A percentile compares a stretch with the other conserved stretches of the same genome.
Evolutionary conservation across 179 eudicot genomes (phyloP).

Genomic region (Spergularia azorica): DNA sequence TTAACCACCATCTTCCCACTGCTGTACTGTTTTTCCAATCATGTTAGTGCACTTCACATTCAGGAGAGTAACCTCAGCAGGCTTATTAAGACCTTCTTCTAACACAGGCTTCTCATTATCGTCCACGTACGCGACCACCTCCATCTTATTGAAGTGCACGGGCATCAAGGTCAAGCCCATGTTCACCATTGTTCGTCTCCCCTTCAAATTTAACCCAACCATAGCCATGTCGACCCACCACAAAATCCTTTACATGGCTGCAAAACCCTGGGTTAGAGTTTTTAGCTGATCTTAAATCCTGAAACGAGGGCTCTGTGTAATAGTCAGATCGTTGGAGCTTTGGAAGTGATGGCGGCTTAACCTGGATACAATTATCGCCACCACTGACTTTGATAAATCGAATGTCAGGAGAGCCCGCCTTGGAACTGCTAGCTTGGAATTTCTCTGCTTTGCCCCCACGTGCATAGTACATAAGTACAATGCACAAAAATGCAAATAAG

Average conservation of each 20-base stretch:
- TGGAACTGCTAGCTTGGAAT: slow-evolving; percentile 20
- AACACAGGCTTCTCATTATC: slow-evolving; percentile 62
- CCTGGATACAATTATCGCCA: background rate
- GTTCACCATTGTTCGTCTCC: slow-evolving; percentile 61
- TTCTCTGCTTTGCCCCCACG: slow-evolving; percentile 18
- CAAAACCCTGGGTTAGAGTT: slow-evolving; percentile 60
- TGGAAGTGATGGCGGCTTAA: slow-evolving; percentile 43
- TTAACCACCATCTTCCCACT: slow-evolving; percentile 51
- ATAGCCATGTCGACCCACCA: slow-evolving; percentile 66
- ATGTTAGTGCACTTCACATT: slow-evolving; percentile 62
- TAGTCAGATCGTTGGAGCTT: slow-evolving; percentile 58
- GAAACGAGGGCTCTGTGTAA: slow-evolving; percentile 61
- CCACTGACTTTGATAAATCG: background rate
- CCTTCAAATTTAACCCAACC: slow-evolving; percentile 72
- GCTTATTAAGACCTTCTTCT: slow-evolving; percentile 79
- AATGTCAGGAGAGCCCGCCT: background rate
- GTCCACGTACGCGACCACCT: slow-evolving; percentile 57
- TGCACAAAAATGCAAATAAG: background rate
- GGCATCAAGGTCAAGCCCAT: slow-evolving; percentile 62
- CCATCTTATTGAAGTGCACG: slow-evolving; percentile 54
- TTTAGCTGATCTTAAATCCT: slow-evolving; percentile 52
- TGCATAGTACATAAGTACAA: slow-evolving; percentile 3
- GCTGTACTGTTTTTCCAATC: slow-evolving; percentile 43
- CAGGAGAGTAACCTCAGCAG: slow-evolving; percentile 73
- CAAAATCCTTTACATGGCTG: slow-evolving; percentile 61